These are phyloP conservation scores for Penicillium sp. DNA, from an alignment of 2,329 filamentous ascomycete species.

Conservation along the genomic window DNA sequence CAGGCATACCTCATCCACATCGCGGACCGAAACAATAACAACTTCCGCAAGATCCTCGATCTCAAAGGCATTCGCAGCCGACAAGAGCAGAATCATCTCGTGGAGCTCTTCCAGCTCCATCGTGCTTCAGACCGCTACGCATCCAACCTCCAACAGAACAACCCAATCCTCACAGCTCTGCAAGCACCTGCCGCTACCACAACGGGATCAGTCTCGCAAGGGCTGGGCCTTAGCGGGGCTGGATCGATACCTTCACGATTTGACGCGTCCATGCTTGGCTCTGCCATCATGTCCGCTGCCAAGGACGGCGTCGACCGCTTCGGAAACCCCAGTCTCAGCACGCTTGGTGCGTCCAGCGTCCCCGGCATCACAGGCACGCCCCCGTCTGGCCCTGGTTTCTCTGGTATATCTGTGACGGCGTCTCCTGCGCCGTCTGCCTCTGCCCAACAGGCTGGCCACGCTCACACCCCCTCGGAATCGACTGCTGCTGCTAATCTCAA, in stretches of 20 bases:
- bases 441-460: constrained; percentile 22
- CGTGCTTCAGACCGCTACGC: constrained; percentile 67
- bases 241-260: constrained; percentile 62
- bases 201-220: constrained; percentile 47
- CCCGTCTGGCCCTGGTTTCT: constrained; percentile 30
- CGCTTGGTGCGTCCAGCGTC: constrained; percentile 36
- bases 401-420: constrained; percentile 27
- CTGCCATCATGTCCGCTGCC: constrained; percentile 84
- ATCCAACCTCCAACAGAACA: constrained; percentile 66
- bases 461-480: constrained; percentile 26
- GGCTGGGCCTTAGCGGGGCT: constrained; percentile 50
- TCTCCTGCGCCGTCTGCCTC: constrained; percentile 29
- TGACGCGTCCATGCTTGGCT: constrained; percentile 79
- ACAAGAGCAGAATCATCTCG: constrained; percentile 75
- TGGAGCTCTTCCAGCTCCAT: constrained; percentile 91
- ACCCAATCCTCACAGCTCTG: constrained; percentile 70
- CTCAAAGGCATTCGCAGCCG: constrained; percentile 85
- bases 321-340: constrained; percentile 59
- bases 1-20: constrained; percentile 98
- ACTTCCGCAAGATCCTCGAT: constrained; percentile 95
- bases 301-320: constrained; percentile 80
- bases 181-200: constrained; percentile 34
- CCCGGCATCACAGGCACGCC: background rate
- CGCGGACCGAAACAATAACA: constrained; percentile 85
- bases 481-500: constrained; percentile 72